Percentiles rank a stretch among this genome's conserved stretches.
Conservation (phyloP, 768 basidiomycete genomes). For the Rhizopogon sp. region DNA sequence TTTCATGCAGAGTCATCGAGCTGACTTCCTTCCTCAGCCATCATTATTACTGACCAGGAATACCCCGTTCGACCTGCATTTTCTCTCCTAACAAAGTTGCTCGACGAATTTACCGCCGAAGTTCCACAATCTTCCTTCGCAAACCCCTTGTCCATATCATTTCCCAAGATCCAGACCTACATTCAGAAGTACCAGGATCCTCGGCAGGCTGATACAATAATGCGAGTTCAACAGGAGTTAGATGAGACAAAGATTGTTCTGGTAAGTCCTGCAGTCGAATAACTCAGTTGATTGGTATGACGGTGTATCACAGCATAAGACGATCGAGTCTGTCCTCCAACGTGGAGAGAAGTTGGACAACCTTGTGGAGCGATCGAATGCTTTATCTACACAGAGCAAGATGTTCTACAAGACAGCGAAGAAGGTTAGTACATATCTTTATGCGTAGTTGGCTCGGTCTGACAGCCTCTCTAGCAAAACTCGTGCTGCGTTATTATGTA, state of each 20-base stretch:
- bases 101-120: conserved; percentile 87
- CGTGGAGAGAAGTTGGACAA: conserved; percentile 96
- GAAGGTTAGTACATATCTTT: conserved; percentile 57
- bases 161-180: conserved; percentile 72
- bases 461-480: conserved; percentile 68
- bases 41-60: conserved; percentile 92
- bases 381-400: conserved; percentile 86
- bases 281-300: neutral
- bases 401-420: conserved; percentile 99
- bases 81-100: conserved; percentile 86
- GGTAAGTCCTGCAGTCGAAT: conserved; percentile 42
- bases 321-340: conserved; percentile 94
- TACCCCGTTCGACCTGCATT: conserved; percentile 97
- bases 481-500: conserved; percentile 90
- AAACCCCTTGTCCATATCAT: conserved; percentile 66
- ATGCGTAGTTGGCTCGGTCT: conserved; percentile 1
- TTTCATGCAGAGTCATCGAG: neutral
- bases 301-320: conserved; percentile 75
- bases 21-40: conserved; percentile 42
- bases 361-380: conserved; percentile 89
- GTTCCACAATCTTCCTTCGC: conserved; percentile 67
- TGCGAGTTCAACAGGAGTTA: conserved; percentile 96
- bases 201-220: conserved; percentile 93
- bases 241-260: conserved; percentile 99
- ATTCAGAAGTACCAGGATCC: conserved; percentile 96